Percentiles rank a stretch among this genome's conserved stretches.
phyloP scores from a whole-genome alignment of 1,284 basidiomycete species.

The Amylostereum areolatum region DNA sequence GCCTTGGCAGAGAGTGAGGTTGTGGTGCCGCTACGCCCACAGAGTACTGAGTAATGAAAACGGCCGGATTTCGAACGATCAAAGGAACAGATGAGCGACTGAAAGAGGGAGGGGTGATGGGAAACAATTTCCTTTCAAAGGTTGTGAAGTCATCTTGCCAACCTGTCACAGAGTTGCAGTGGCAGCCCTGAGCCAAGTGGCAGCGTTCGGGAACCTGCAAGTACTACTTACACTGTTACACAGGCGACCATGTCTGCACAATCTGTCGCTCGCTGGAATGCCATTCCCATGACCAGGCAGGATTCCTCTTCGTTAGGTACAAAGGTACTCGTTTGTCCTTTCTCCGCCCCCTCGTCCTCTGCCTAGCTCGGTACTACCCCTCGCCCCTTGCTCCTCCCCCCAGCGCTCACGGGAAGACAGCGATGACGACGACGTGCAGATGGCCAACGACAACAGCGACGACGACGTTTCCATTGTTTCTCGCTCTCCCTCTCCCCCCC shows the following conservation, averaged over 20 bases:
- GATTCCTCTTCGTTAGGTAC: conserved; percentile 23
- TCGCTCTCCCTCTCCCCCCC: conserved; percentile 53
- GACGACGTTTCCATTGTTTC: conserved; percentile 69
- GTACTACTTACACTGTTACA: background rate
- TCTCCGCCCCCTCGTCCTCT: conserved; percentile 30
- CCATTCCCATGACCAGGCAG: conserved; percentile 46
- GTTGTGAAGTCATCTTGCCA: too few species aligned
- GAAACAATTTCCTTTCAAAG: too few species aligned
- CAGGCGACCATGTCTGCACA: conserved; percentile 48
- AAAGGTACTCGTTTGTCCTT: conserved; percentile 66
- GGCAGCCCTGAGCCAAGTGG: background rate
- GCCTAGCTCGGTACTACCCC: conserved; percentile 29
- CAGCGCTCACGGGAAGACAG: conserved; percentile 51
- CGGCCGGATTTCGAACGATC: too few species aligned
- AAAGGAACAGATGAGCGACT: too few species aligned
- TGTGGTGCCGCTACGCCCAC: too few species aligned
- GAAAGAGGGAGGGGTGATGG: too few species aligned
- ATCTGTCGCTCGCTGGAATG: conserved; percentile 65
- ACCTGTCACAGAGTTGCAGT: too few species aligned
- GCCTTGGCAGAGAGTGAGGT: too few species aligned
- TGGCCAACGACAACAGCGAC: conserved; percentile 36
- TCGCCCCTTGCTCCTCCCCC: conserved; percentile 30
- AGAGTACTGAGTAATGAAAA: too few species aligned
- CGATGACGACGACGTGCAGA: conserved; percentile 27
- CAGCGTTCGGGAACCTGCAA: background rate